Evolutionary conservation across 208 protist genomes (phyloP), one percentile per base, ranked within the genome.

Genomic region (Leishmania turanica): DNA sequence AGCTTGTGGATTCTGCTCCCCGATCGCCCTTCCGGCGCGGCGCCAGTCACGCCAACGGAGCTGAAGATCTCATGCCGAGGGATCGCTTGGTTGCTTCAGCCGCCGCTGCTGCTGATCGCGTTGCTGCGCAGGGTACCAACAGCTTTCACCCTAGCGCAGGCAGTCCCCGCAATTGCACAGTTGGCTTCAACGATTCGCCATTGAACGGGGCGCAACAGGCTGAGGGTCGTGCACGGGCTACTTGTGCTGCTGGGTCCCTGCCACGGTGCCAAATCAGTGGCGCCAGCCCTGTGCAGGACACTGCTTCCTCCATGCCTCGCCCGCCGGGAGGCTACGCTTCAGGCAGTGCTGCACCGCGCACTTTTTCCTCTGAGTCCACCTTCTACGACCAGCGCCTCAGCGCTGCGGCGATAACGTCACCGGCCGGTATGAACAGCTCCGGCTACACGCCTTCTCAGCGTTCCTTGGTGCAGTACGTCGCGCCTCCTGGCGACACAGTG

Each of bases 371-470:
- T 42, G 80, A 74, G 70, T 62, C 71, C 31, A 11, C 24, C 6
- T 42, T 68, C 19, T 66, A 77, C 74, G 79, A 77, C 75, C 62
- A 54, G 3, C 77, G 77, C 40, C 77, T 80, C 45, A 73, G 47
- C 54, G 51, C 53, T 21, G 21, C 64, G 9, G 65, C 66, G 11
- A 40, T 70, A 27, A 31, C 82, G 34, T 75, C 75, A 9, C 60
- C 70, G 51, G 80, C 82, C 0, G 85, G 74, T 49, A 84, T 87
- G 77, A 89, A 87, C 78, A 83, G 69, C 37, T 87, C 80, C 6
- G 76, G 78, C 45, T 79, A 68, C 75, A 75, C 76, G 17, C 73
- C 83, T 34, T 81, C 88, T 5, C 82, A 85, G 76, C 84, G 85
- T 34, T 82, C 84, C 31, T 75, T 91, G 71, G 81, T 88, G 80